Evolutionary conservation across 768 basidiomycete species (phyloP).

Genomic region (Rhizopogon rudus): DNA sequence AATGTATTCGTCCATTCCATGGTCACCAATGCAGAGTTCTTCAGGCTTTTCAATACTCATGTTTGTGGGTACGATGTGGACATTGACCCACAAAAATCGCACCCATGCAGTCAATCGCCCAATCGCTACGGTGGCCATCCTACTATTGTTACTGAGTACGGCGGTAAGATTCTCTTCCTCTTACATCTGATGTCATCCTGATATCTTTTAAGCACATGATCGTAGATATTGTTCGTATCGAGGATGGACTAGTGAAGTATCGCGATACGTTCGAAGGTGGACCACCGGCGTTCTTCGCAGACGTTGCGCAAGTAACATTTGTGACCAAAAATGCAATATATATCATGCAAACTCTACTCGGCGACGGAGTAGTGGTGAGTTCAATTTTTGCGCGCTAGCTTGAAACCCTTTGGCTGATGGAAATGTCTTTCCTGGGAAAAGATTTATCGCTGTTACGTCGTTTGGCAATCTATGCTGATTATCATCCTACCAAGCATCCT

Average conservation of each 20-base stretch:
- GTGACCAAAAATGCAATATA: slow-evolving; percentile 21
- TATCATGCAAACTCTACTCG: slow-evolving; percentile 8
- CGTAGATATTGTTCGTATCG: slow-evolving; percentile 11
- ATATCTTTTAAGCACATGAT: slow-evolving; percentile 8
- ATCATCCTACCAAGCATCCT: slow-evolving; percentile 7
- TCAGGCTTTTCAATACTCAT: slow-evolving; percentile 22
- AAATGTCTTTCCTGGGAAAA: not conserved
- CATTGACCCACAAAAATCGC: slow-evolving; percentile 7
- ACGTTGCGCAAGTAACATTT: slow-evolving; percentile 16
- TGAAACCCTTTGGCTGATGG: not conserved
- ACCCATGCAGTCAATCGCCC: slow-evolving; percentile 4
- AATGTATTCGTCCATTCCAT: not conserved
- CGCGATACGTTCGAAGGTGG: slow-evolving; percentile 16
- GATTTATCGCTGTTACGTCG: slow-evolving; percentile 14
- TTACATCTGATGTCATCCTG: not conserved
- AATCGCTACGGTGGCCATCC: slow-evolving; percentile 12
- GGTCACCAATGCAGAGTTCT: not conserved
- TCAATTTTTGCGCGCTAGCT: not conserved
- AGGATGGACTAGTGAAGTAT: slow-evolving; percentile 15
- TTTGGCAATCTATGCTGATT: slow-evolving; percentile 8
- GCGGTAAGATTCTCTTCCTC: slow-evolving; percentile 7
- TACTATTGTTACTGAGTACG: slow-evolving; percentile 18
- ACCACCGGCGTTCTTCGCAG: slow-evolving; percentile 19
- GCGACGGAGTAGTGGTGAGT: slow-evolving; percentile 7
- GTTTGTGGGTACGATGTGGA: slow-evolving; percentile 19